Evolutionary conservation across 176 grass and related monocot species (phyloP), one percentile per base, ranked within the genome.

Genomic region (Carex kokanica): DNA sequence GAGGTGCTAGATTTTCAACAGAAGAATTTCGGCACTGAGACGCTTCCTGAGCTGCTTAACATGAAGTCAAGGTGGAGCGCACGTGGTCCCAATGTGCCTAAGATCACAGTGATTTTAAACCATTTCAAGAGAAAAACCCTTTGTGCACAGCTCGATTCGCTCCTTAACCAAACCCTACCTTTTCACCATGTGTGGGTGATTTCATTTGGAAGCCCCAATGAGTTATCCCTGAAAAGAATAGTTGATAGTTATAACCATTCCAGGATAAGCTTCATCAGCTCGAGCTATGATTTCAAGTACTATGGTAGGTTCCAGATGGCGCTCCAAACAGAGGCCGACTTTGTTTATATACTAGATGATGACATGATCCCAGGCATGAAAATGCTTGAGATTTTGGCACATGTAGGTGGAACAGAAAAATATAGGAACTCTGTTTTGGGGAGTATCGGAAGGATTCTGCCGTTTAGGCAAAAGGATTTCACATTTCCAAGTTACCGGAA

Each of bases 251-350:
- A 99, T 88, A 99, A 99, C 89, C 73, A 99, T 82, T 90, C 91
- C 3, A 87, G 91, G 2, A 27, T 99, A 81, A 99, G 93, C 91
- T 99, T 99, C 86, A 88, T 95, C 69, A 71, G 91, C 57, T 99
- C 96, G 0, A 88, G 82, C 53, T 92, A 99, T 74, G 93, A 99
- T 86, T 99, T 99, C 92, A 95, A 95, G 86, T 99, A 99, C 89
- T 99, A 99, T 29, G 93, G 96, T n/a, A 87, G 96, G 0, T 99
- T 99, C 83, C 96, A 95, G 85, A 93, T 99, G 93, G 93, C 96
- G 9, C 88, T 99, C 3, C 96, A 99, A 86, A 88, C 93, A 2
- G 93, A 99, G 27, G 85, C 89, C 0, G 96, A 95, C 70, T 95
- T 93, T 84, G 91, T 99, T n/a, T 95, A 99, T 82, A 78, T 99